These are phyloP conservation scores for Aspergillus panamensis DNA, from an alignment of 495 filamentous ascomycete genomes.

Conservation along the genomic window DNA sequence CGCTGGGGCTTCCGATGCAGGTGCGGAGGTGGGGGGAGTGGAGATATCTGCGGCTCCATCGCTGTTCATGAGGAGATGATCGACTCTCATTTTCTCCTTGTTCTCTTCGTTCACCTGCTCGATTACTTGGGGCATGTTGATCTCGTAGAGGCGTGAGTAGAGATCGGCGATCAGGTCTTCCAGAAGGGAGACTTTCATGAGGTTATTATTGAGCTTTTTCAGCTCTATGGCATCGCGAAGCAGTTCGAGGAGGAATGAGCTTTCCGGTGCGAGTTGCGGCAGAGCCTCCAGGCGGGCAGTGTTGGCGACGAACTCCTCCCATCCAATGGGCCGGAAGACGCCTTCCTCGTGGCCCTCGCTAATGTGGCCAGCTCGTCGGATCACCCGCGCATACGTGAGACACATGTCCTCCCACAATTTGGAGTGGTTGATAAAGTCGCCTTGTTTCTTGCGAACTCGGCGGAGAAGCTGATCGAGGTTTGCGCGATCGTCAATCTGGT, in stretches of 20 bases:
- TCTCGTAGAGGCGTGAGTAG: slow-evolving; percentile 74
- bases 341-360: slow-evolving; percentile 66
- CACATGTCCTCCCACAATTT: slow-evolving; percentile 84
- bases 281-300: slow-evolving; percentile 53
- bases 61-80: slow-evolving; percentile 50
- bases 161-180: slow-evolving; percentile 89
- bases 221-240: slow-evolving; percentile 82
- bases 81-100: slow-evolving; percentile 56
- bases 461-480: slow-evolving; percentile 79
- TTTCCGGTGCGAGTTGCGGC: slow-evolving; percentile 40
- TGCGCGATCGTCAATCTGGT: slow-evolving; percentile 68
- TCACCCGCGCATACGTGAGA: slow-evolving; percentile 65
- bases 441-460: slow-evolving; percentile 73
- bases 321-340: slow-evolving; percentile 71
- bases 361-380: slow-evolving; percentile 66
- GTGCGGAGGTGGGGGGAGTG: slow-evolving; percentile 32
- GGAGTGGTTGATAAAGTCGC: slow-evolving; percentile 80
- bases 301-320: slow-evolving; percentile 74
- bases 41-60: slow-evolving; percentile 38
- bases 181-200: slow-evolving; percentile 79
- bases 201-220: slow-evolving; percentile 81
- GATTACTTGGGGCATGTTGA: slow-evolving; percentile 45
- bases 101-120: slow-evolving; percentile 51
- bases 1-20: slow-evolving; percentile 40
- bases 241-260: slow-evolving; percentile 55